Percentiles rank a stretch among this genome's conserved stretches.
phyloP scores from a whole-genome alignment of 2,329 filamentous ascomycete genomes.

The Clonostachys chloroleuca region DNA sequence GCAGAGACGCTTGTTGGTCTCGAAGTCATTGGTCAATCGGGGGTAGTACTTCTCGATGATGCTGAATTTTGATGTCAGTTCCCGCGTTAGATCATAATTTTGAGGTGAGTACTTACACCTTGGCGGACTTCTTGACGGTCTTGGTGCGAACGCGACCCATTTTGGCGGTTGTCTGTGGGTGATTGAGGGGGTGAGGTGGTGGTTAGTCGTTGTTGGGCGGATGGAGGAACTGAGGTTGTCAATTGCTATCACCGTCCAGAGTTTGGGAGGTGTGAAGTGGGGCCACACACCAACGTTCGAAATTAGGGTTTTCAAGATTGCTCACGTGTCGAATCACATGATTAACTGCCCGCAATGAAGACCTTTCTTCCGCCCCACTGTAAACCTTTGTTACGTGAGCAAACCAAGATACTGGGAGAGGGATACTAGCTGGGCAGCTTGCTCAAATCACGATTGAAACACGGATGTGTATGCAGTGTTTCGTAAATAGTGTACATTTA shows the following conservation, averaged over 20 bases:
- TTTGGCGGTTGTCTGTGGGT: constrained; percentile 46
- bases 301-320: constrained; percentile 3
- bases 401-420: too few relatives aligned
- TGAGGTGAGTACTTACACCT: constrained; percentile 50
- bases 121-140: constrained; percentile 77
- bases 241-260: too few relatives aligned
- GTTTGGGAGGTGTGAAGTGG: too few relatives aligned
- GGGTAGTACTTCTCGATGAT: constrained; percentile 99
- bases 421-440: too few relatives aligned
- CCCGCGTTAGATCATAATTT: too few relatives aligned
- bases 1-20: constrained; percentile 99
- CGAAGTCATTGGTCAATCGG: constrained; percentile 97
- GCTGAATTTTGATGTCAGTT: constrained; percentile 13
- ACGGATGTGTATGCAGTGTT: too few relatives aligned
- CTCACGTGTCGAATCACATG: constrained; percentile 15
- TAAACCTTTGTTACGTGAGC: too few relatives aligned
- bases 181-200: constrained; percentile 24
- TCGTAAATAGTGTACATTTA: not conserved
- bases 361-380: too few relatives aligned
- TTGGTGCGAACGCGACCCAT: constrained; percentile 70
- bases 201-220: constrained; percentile 5
- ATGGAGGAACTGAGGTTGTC: too few relatives aligned
- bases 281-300: too few relatives aligned
- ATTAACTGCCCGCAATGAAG: not conserved
- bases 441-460: too few relatives aligned